Percentiles rank a stretch among this genome's conserved stretches.
These are phyloP conservation scores for Fusarium pseudoanthophilum DNA, from an alignment of 2,329 filamentous ascomycete species.

Conservation along the genomic window DNA sequence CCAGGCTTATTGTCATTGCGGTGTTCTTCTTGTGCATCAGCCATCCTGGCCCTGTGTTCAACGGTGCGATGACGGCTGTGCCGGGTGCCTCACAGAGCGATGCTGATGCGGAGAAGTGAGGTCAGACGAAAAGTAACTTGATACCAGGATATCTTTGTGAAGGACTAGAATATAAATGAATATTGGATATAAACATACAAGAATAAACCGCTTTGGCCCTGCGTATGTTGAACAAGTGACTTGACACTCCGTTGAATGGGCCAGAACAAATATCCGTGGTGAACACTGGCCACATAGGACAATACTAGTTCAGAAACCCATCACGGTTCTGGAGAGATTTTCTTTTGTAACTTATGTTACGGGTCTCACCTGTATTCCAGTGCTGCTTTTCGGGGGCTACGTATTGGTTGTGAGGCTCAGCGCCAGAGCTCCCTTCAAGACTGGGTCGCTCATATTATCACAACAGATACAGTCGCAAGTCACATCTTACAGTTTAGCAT, in stretches of 20 bases:
- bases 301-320: no score
- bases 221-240: neutral
- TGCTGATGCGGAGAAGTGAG: conserved; percentile 20
- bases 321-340: accelerated
- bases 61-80: conserved; percentile 1
- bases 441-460: accelerated
- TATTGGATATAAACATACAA: accelerated
- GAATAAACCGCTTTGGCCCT: neutral
- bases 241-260: neutral
- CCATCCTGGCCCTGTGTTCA: conserved; percentile 51
- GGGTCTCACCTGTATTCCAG: neutral
- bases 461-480: neutral
- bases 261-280: neutral
- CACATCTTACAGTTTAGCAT: neutral
- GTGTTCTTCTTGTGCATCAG: conserved; percentile 52
- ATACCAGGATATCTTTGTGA: accelerated
- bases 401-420: accelerated
- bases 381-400: neutral
- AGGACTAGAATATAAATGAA: accelerated
- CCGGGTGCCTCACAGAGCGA: conserved; percentile 9
- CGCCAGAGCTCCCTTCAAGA: neutral
- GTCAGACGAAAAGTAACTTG: neutral
- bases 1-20: conserved; percentile 50
- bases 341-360: no score
- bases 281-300: no score